Evolutionary conservation across 2,329 filamentous ascomycete genomes (phyloP).

Genomic region (Beauveria australis): DNA sequence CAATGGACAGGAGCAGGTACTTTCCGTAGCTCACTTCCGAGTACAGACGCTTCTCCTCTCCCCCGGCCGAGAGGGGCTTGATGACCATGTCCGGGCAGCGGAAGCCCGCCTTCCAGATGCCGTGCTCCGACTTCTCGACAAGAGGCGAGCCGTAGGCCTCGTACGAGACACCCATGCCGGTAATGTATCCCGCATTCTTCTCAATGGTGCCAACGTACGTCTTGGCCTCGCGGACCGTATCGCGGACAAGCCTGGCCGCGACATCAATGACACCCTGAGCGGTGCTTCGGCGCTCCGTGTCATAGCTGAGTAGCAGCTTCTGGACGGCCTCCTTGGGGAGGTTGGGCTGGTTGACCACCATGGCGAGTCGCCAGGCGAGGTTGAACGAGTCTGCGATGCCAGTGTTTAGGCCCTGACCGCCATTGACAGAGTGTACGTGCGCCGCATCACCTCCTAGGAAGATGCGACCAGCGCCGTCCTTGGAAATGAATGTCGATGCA

Average conservation of each 20-base stretch:
- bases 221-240: constrained; percentile 34
- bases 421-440: constrained; percentile 48
- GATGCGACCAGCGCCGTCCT: constrained; percentile 33
- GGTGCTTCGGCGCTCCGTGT: constrained; percentile 33
- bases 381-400: constrained; percentile 49
- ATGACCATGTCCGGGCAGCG: constrained; percentile 30
- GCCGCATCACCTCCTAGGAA: constrained; percentile 49
- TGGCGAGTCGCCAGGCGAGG: constrained; percentile 43
- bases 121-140: constrained; percentile 23
- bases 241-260: constrained; percentile 36
- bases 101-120: constrained; percentile 30
- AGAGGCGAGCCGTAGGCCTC: constrained; percentile 25
- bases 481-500: constrained; percentile 30
- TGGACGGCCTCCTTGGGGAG: constrained; percentile 16
- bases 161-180: constrained; percentile 37
- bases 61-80: not conserved
- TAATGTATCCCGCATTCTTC: constrained; percentile 40
- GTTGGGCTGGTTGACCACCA: constrained; percentile 18
- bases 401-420: constrained; percentile 51
- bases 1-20: constrained; percentile 21
- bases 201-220: constrained; percentile 39
- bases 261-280: constrained; percentile 39
- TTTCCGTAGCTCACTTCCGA: constrained; percentile 24
- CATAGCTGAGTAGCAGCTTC: constrained; percentile 33
- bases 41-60: constrained; percentile 23